Evolutionary conservation across 2,329 filamentous ascomycete species (phyloP).

Genomic region (Xylaria sp.): DNA sequence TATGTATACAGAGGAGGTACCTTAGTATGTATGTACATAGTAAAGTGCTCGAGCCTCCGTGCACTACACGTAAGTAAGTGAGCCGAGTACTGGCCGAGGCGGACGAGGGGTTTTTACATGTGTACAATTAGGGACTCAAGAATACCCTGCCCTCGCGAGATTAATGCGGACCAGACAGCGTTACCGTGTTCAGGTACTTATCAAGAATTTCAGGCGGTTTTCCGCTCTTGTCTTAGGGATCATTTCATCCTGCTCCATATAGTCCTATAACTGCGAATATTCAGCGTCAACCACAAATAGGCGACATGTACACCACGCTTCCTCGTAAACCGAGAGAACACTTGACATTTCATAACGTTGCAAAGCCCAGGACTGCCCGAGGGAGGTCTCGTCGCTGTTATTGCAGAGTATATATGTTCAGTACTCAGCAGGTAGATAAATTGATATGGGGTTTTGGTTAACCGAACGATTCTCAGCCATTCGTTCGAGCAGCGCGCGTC

Average conservation of each 20-base stretch:
- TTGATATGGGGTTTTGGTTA: slow-evolving; percentile 7
- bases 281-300: neutral
- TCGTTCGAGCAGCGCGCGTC: slow-evolving; percentile 30
- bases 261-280: neutral
- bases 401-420: neutral
- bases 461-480: slow-evolving; percentile 21
- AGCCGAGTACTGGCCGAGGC: slow-evolving; percentile 2
- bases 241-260: neutral
- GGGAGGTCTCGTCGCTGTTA: neutral
- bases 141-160: neutral
- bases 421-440: neutral
- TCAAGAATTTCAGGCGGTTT: neutral
- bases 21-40: too few species aligned
- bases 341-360: neutral
- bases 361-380: too few species aligned
- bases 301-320: neutral
- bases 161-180: neutral
- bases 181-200: neutral
- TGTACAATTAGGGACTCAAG: neutral
- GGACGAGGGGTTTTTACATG: neutral
- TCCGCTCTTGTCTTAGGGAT: neutral
- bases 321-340: neutral
- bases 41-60: slow-evolving; percentile 5
- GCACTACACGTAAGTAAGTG: neutral
- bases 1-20: neutral